These are phyloP conservation scores for Yamadazyma atmosphaerica DNA, from an alignment of 1,139 yeast species.

Conservation along the genomic window DNA sequence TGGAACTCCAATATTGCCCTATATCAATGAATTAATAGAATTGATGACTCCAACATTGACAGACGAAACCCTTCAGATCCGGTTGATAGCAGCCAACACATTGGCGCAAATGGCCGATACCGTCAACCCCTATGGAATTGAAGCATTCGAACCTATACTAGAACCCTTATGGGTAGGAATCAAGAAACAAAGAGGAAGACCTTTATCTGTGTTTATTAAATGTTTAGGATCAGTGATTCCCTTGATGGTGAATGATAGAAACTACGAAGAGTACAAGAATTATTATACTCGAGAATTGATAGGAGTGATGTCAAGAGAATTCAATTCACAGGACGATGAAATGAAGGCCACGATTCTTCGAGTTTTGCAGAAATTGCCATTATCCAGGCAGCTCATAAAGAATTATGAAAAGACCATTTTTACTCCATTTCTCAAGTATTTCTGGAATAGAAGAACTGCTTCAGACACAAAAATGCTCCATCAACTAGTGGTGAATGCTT, in stretches of 20 bases:
- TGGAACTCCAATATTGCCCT: slow-evolving; percentile 61
- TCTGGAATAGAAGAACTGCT: slow-evolving; percentile 79
- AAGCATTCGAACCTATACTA: slow-evolving; percentile 67
- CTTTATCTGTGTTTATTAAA: slow-evolving; percentile 72
- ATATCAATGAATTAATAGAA: slow-evolving; percentile 61
- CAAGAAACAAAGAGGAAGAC: slow-evolving; percentile 72
- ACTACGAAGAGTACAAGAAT: slow-evolving; percentile 68
- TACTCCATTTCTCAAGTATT: slow-evolving; percentile 64
- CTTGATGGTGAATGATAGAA: slow-evolving; percentile 61
- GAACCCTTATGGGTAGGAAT: slow-evolving; percentile 85
- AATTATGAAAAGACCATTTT: slow-evolving; percentile 45
- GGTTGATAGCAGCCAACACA: slow-evolving; percentile 71
- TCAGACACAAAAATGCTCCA: slow-evolving; percentile 48
- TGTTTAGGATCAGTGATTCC: slow-evolving; percentile 84
- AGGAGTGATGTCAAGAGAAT: slow-evolving; percentile 67
- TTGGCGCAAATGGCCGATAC: slow-evolving; percentile 79
- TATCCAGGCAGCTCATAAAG: slow-evolving; percentile 28
- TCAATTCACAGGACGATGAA: slow-evolving; percentile 83
- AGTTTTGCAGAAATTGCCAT: slow-evolving; percentile 33
- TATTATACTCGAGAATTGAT: slow-evolving; percentile 78
- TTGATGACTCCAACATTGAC: slow-evolving; percentile 61
- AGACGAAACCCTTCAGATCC: slow-evolving; percentile 70
- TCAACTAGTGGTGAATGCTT: slow-evolving; percentile 70
- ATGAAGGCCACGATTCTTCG: slow-evolving; percentile 74
- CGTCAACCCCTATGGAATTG: slow-evolving; percentile 89